Evolutionary conservation across 164 flowering plant species (phyloP), one percentile per base, ranked within the genome.

Genomic region (Brasenia schreberi): DNA sequence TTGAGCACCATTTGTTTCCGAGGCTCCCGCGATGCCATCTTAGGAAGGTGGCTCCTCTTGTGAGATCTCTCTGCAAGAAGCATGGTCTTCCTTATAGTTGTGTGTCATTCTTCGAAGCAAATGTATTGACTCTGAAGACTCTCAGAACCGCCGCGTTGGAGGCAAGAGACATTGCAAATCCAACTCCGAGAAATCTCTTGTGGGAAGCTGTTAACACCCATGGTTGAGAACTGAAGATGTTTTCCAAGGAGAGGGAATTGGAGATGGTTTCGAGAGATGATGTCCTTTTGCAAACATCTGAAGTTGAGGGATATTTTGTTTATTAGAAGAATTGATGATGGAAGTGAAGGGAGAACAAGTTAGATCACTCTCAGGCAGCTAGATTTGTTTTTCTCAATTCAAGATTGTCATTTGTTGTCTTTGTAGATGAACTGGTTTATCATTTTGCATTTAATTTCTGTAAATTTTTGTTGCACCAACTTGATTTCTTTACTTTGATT

Each of bases 151-250:
- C 87, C 0, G 92, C 92, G 5, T 58, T 82, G 68, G 83, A 85
- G 73, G 92, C 92, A 61, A 70, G 89, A 18, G 83, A 80, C 59
- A 49, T 82, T 45, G 27, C 84, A 19, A 77, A 70, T 3, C 78
- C 79, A 5, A 60, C 73, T 11, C 80, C 84, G 0, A 80, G 82
- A 71, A 80, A 81, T 66, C 68, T 87, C 80, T 65, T 84, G 5
- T 84, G 92, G 92, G 92, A 86, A 79, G 92, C 92, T 44, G 76
- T 86, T 16, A 86, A 86, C 73, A 84, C 87, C 62, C 85, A 83
- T 65, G 92, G 92, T 43, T 86, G 77, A 82, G 67, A 66, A 39
- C 53, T 45, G 53, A 12, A 45, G 53, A 45, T 45, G 53, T 19
- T 65, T 19, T 4, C 19, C 27, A 23, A 23, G 27, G 1, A 23